phyloP scores from a whole-genome alignment of 1,284 basidiomycete species.

The Megacollybia platyphylla region DNA sequence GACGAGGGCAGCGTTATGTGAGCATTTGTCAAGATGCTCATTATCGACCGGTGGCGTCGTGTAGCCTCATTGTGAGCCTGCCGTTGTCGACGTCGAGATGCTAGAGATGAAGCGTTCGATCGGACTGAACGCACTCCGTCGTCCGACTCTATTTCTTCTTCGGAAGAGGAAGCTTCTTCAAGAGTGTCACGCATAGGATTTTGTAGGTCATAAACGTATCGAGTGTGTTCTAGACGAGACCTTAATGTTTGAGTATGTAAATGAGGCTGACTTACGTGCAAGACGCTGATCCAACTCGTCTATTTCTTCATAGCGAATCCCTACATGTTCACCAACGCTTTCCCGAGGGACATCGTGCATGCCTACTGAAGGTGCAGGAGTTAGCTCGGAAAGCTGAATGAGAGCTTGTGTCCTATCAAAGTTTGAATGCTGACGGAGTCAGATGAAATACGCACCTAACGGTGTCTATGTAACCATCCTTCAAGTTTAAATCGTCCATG shows the following conservation, averaged over 20 bases:
- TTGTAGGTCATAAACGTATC: conserved; percentile 51
- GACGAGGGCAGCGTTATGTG: conserved; percentile 30
- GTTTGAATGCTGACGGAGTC: background rate
- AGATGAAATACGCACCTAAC: conserved; percentile 39
- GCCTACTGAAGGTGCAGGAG: conserved; percentile 77
- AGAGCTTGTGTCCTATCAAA: conserved; percentile 51
- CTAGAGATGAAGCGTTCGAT: conserved; percentile 18
- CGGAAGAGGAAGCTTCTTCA: conserved; percentile 21
- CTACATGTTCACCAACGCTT: conserved; percentile 50
- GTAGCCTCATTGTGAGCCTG: conserved; percentile 8
- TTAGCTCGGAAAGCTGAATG: conserved; percentile 68
- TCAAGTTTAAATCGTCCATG: conserved; percentile 88
- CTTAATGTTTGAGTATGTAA: background rate
- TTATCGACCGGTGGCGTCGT: conserved; percentile 19
- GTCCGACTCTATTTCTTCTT: conserved; percentile 38
- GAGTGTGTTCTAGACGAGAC: conserved; percentile 37
- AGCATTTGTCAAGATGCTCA: conserved; percentile 55
- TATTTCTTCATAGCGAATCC: conserved; percentile 32
- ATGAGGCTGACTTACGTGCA: conserved; percentile 40
- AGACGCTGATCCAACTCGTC: conserved; percentile 49
- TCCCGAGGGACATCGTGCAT: conserved; percentile 77
- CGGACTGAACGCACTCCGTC: conserved; percentile 11
- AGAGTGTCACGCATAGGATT: conserved; percentile 15
- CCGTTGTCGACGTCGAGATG: conserved; percentile 18
- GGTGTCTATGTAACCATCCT: conserved; percentile 70